Evolutionary conservation across 345 rosid genomes (phyloP).

Genomic region (Excoecaria agallocha): DNA sequence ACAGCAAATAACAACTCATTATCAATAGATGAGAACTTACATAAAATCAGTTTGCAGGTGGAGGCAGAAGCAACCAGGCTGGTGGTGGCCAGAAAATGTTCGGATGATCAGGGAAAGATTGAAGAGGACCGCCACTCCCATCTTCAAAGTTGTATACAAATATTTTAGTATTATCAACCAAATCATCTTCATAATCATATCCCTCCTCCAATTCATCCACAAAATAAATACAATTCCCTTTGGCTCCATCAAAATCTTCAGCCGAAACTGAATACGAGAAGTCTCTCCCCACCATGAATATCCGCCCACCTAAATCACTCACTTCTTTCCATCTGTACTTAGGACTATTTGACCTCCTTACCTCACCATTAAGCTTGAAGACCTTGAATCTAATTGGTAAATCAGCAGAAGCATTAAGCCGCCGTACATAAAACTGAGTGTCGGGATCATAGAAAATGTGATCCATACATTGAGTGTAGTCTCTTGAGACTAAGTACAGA

Average conservation of each 20-base stretch:
- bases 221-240: constrained; percentile 22
- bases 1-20: too few relatives aligned
- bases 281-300: constrained; percentile 14
- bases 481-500: constrained; percentile 18
- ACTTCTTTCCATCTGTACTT: constrained; percentile 9
- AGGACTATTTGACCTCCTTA: background rate
- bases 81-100: constrained; percentile 28
- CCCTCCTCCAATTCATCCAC: constrained; percentile 7
- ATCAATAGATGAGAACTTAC: too few relatives aligned
- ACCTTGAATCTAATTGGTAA: background rate
- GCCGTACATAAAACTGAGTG: background rate
- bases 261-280: constrained; percentile 17
- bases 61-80: constrained; percentile 10
- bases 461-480: background rate
- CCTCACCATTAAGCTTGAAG: background rate
- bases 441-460: background rate
- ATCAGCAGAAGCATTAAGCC: background rate
- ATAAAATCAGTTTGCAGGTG: background rate
- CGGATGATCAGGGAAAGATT: background rate
- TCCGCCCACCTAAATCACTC: constrained; percentile 3
- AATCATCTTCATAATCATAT: background rate
- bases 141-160: constrained; percentile 14
- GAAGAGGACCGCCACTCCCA: background rate
- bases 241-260: constrained; percentile 3
- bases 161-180: background rate